Evolutionary conservation across 192 early-diverging fungal species (phyloP), one percentile per base, ranked within the genome.

Genomic region (Backusella liffmaniae): DNA sequence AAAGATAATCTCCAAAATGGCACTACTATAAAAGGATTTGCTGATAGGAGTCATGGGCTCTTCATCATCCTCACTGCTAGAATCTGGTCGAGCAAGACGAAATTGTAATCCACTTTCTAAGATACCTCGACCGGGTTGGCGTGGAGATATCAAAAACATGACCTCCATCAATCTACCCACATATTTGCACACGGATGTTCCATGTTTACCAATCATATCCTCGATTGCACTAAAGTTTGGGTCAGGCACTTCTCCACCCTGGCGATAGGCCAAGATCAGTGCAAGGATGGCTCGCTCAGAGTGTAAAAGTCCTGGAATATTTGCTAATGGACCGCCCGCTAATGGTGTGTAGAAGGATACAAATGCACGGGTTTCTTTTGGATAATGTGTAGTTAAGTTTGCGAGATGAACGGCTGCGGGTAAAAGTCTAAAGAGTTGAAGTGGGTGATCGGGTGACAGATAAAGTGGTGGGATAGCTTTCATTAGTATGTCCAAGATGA

Each of bases 291-390:
- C 88, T 16, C 88, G 80, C 13, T 89, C 85, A 18, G 49, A 37
- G 65, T 89, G 88, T 0, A 81, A 82, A 16, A 89, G 35, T 2
- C 88, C 88, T 23, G 86, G 87, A 4, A 84, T 74, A 76, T 88
- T 86, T 3, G 84, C 80, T 4, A 88, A 82, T 0, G 84, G 78
- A 5, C 88, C 88, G 21, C 86, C 83, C 1, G 88, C 80, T 0
- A 89, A 67, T 36, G 86, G 82, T 70, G 86, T 79, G 49, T 86
- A 81, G 73, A 86, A 87, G 8, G 85, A 82, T 3, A 82, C 76
- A 29, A 85, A 80, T 5, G 88, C 86, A n/a, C 88, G 66, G 9
- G 88, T 80, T 78, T 89, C 88, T 53, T 88, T 88, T 12, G 85
- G 85, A 51, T 84, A 72, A 16, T 85, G 79, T 21, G 85, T 82